A percentile compares a stretch with the other conserved stretches of the same genome.
These are phyloP conservation scores for Cercospora brassicicola DNA, from an alignment of 2,329 filamentous ascomycete species.

Conservation along the genomic window DNA sequence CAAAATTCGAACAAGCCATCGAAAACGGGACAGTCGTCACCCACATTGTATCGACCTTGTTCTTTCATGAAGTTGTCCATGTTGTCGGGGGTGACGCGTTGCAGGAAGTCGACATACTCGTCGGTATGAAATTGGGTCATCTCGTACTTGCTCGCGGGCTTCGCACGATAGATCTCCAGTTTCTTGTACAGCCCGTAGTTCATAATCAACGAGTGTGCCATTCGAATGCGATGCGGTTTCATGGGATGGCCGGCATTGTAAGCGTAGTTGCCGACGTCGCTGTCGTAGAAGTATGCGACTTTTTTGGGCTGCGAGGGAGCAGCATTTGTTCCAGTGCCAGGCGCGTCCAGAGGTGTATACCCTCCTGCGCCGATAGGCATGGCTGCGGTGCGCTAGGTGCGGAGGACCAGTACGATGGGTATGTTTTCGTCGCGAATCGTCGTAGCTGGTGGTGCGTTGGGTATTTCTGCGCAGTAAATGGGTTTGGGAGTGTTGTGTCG, in stretches of 20 bases:
- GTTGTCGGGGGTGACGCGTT: slow-evolving; percentile 95
- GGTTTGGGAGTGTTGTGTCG: neutral
- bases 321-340: slow-evolving; percentile 51
- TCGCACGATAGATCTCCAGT: slow-evolving; percentile 64
- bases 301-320: slow-evolving; percentile 65
- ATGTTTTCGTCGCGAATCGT: neutral
- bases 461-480: neutral
- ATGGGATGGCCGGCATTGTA: slow-evolving; percentile 75
- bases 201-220: slow-evolving; percentile 66
- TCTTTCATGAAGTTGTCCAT: slow-evolving; percentile 93
- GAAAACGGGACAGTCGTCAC: slow-evolving; percentile 64
- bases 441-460: neutral
- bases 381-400: neutral
- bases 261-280: slow-evolving; percentile 96
- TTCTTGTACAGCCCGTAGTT: slow-evolving; percentile 73
- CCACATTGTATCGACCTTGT: slow-evolving; percentile 74
- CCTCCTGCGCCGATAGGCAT: slow-evolving; percentile 50
- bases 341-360: slow-evolving; percentile 53
- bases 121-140: slow-evolving; percentile 74
- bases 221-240: slow-evolving; percentile 68
- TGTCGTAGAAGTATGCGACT: slow-evolving; percentile 98
- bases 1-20: slow-evolving; percentile 71
- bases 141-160: slow-evolving; percentile 61
- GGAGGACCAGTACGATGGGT: neutral
- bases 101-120: slow-evolving; percentile 70